Conservation (phyloP, 331 rosid species). For the Saraca asoca region DNA sequence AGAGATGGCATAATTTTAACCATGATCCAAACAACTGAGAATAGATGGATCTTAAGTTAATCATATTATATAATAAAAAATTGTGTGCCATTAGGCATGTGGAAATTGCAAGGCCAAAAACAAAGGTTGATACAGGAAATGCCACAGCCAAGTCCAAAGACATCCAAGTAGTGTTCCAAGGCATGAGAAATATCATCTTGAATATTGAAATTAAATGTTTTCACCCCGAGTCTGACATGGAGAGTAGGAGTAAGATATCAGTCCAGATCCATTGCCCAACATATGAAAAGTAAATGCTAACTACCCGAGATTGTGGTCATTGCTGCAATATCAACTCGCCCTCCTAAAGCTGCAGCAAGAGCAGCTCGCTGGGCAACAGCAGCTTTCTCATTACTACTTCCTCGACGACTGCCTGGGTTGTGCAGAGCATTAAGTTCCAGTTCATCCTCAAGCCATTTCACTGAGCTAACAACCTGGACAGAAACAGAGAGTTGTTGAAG, state of each 20-base stretch:
- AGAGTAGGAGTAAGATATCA: conserved; percentile 9
- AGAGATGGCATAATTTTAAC: neutral
- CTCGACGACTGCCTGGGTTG: conserved; percentile 87
- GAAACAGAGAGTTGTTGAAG: conserved; percentile 28
- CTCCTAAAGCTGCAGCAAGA: conserved; percentile 97
- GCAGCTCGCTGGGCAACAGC: conserved; percentile 89
- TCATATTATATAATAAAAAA: no score
- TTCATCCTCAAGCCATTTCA: conserved; percentile 99
- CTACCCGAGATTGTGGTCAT: conserved; percentile 94
- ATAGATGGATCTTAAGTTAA: neutral
- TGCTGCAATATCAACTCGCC: conserved; percentile 84
- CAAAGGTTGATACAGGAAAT: no score
- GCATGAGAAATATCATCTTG: conserved; percentile 26
- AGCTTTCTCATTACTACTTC: conserved; percentile 95
- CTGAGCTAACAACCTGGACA: conserved; percentile 92
- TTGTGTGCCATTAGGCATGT: no score
- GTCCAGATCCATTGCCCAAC: conserved; percentile 13
- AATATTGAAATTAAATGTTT: conserved; percentile 21
- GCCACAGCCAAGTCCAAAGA: neutral
- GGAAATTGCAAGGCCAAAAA: no score
- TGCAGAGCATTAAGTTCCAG: conserved; percentile 95
- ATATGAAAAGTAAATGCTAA: neutral
- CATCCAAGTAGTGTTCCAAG: neutral
- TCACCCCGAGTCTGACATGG: conserved; percentile 23
- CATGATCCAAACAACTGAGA: conserved; percentile 17